Evolutionary conservation across 129 eudicot species (phyloP), one percentile per base, ranked within the genome.

Genomic region (Artemisia tridentata): DNA sequence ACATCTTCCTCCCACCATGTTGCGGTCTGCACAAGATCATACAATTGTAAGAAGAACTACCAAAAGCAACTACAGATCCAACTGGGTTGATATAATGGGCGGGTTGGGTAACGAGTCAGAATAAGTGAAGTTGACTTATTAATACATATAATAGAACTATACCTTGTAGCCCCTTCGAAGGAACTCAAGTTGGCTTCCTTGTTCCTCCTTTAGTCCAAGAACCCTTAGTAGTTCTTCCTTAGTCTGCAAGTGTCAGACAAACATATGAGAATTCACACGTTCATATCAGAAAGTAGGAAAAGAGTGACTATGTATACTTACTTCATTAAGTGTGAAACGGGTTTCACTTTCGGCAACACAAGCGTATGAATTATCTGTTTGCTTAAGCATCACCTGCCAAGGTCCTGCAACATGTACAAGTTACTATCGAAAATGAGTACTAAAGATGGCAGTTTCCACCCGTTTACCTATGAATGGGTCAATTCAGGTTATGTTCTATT

Each of bases 301-400:
- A 11, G 54, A 27, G 59, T 31, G 63, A 50, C 11, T 50, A 60
- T 12, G 25, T 46, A 60, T 63, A 71, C 68, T 72, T 84, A 93
- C 99, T 75, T 93, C 99, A 47, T 88, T 85, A 64, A 93, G 85
- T 5, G 99, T 89, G 83, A 93, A 93, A 25, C 99, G 96, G 66
- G 82, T 88, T 78, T 82, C 85, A 70, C 99, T 89, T 79, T 93
- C 97, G 3, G 99, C 97, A 68, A 93, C 88, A 47, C 99, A 93
- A 63, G 96, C 97, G 63, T 71, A 93, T 2, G 99, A 93, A 70
- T 85, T 85, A 79, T 93, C 97, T 43, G 88, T 59, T 78, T 93
- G 99, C 84, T 90, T 90, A 81, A 93, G 87, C 99, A 93, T 93
- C 84, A 93, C 99, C 72, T 93, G 99, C 99, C 99, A 93, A 43